These are phyloP conservation scores for Gnomoniopsis sp. DNA, from an alignment of 2,329 filamentous ascomycete species.

Conservation along the genomic window DNA sequence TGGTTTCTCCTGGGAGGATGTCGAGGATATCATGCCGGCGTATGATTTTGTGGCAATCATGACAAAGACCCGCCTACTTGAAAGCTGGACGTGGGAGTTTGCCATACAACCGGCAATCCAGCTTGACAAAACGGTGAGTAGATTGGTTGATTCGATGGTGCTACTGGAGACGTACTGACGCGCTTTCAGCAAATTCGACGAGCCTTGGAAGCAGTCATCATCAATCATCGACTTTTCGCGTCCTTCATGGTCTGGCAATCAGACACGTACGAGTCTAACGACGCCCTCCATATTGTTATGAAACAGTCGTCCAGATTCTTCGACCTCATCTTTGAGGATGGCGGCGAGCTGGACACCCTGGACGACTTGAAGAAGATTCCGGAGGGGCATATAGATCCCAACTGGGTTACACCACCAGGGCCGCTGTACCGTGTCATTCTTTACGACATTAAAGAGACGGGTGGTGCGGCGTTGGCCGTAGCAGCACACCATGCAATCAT, in stretches of 20 bases:
- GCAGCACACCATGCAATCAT: slow-evolving; percentile 3
- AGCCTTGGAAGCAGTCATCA: slow-evolving; percentile 7
- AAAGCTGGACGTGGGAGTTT: slow-evolving; percentile 13
- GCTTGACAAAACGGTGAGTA: not conserved
- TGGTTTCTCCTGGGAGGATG: slow-evolving; percentile 11
- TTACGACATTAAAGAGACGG: slow-evolving; percentile 10
- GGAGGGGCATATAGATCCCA: slow-evolving; percentile 2
- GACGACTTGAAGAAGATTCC: slow-evolving; percentile 3
- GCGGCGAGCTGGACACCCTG: not conserved
- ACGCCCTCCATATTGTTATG: slow-evolving; percentile 12
- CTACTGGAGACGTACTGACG: not conserved
- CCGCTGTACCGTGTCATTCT: slow-evolving; percentile 7
- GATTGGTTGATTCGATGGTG: too few species aligned
- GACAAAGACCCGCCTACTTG: slow-evolving; percentile 8
- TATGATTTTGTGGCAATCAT: slow-evolving; percentile 8
- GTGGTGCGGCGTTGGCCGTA: slow-evolving; percentile 1
- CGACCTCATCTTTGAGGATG: slow-evolving; percentile 5
- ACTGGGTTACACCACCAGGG: slow-evolving; percentile 7
- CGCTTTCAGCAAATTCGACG: slow-evolving; percentile 2
- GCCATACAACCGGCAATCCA: not conserved
- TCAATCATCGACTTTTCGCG: slow-evolving; percentile 14
- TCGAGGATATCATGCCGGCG: slow-evolving; percentile 13
- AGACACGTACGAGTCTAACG: not conserved
- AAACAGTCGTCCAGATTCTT: slow-evolving; percentile 11
- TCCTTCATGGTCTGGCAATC: slow-evolving; percentile 13